These are phyloP conservation scores for Saprolegnia diclina DNA, from an alignment of 352 stramenopile genomes.

Conservation along the genomic window DNA sequence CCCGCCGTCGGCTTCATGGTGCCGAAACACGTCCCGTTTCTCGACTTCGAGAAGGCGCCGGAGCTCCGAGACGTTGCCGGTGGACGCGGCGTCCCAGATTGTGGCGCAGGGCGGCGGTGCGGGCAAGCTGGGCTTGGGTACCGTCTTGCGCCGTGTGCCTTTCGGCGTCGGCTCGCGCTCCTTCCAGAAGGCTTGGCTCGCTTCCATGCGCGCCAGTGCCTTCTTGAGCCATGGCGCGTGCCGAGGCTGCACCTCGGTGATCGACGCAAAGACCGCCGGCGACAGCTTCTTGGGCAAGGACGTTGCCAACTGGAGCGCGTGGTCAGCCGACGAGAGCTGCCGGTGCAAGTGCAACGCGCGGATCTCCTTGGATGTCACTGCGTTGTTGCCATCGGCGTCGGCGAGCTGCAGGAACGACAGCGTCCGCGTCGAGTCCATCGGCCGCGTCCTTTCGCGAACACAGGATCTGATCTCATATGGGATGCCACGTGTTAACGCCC, in stretches of 20 bases:
- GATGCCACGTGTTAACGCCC: background rate
- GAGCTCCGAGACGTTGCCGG: conserved; percentile 34
- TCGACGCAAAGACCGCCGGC: background rate
- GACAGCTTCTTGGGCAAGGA: background rate
- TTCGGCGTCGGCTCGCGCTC: conserved; percentile 28
- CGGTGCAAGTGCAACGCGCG: conserved; percentile 1
- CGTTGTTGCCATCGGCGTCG: conserved; percentile 1
- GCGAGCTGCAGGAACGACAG: background rate
- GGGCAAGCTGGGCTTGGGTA: background rate
- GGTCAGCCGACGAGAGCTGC: background rate
- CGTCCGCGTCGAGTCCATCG: background rate
- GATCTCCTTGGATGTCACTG: conserved; percentile 15
- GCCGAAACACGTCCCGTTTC: conserved; percentile 32
- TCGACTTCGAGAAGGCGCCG: conserved; percentile 35
- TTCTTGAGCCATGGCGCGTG: conserved; percentile 66
- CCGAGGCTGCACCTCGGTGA: conserved; percentile 22
- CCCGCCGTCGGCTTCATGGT: conserved; percentile 33
- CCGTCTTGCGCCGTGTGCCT: background rate
- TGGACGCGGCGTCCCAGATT: conserved; percentile 43
- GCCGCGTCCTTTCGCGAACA: background rate
- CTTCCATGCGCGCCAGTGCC: conserved; percentile 39
- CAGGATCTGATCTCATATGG: background rate
- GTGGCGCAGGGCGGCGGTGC: conserved; percentile 6
- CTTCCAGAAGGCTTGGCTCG: conserved; percentile 38
- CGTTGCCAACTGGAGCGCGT: no score